Conservation (phyloP, 805 yeast genomes). For the Candida hungchunana region DNA sequence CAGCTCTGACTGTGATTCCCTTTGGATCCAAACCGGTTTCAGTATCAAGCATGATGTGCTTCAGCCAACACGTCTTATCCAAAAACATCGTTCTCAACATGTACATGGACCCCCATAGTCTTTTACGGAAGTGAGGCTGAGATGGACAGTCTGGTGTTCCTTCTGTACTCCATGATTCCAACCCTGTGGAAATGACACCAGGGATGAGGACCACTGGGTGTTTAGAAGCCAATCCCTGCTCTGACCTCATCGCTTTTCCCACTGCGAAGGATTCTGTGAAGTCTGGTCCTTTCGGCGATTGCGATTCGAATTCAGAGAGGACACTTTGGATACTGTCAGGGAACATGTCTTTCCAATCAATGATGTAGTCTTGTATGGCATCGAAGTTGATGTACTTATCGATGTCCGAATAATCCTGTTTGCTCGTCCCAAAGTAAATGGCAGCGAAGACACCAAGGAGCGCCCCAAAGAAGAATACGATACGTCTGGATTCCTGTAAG, state of each 20-base stretch:
- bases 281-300: constrained; percentile 32
- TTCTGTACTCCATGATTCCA: constrained; percentile 86
- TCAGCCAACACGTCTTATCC: constrained; percentile 91
- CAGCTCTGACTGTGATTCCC: constrained; percentile 74
- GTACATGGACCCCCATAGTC: constrained; percentile 96
- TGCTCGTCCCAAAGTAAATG: constrained; percentile 49
- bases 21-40: constrained; percentile 93
- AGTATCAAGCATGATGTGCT: constrained; percentile 84
- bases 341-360: constrained; percentile 70
- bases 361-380: constrained; percentile 50
- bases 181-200: constrained; percentile 92
- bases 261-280: constrained; percentile 84
- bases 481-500: constrained; percentile 40
- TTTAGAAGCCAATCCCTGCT: constrained; percentile 49
- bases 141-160: constrained; percentile 81
- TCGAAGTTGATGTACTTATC: constrained; percentile 35
- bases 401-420: constrained; percentile 35
- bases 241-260: constrained; percentile 58
- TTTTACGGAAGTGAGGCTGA: constrained; percentile 77
- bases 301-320: constrained; percentile 45
- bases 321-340: constrained; percentile 62
- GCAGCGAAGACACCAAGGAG: constrained; percentile 65
- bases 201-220: constrained; percentile 91
- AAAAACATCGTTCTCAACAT: constrained; percentile 90
- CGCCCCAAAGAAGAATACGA: constrained; percentile 67